A percentile compares a stretch with the other conserved stretches of the same genome.
Conservation (phyloP, 2,329 filamentous ascomycete species). For the Rhinocladiella mackenziei region DNA sequence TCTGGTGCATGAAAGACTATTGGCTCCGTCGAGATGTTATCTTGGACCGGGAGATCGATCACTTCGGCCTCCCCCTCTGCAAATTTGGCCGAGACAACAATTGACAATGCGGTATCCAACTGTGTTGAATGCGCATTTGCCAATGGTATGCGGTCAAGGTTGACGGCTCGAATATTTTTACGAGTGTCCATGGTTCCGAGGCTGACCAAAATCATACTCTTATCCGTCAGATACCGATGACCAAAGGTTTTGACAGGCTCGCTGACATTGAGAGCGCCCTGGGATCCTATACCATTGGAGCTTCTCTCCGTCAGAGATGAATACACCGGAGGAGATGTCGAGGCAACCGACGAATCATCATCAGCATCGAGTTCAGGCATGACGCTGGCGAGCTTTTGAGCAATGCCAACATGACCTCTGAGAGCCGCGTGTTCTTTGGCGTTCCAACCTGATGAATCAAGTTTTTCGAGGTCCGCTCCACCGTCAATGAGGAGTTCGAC, state of each 20-base stretch:
- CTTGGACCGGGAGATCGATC: constrained; percentile 88
- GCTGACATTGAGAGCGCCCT: constrained; percentile 47
- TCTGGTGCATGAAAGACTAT: constrained; percentile 83
- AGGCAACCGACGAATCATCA: constrained; percentile 32
- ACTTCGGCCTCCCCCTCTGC: constrained; percentile 82
- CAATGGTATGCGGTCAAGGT: constrained; percentile 81
- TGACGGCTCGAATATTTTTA: constrained; percentile 74
- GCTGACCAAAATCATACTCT: constrained; percentile 86
- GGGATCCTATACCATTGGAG: constrained; percentile 35
- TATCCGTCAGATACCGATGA: constrained; percentile 85
- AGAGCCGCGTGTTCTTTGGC: constrained; percentile 89
- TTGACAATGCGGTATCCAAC: constrained; percentile 86
- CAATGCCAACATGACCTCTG: constrained; percentile 80
- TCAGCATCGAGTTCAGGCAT: constrained; percentile 40
- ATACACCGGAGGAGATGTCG: constrained; percentile 34
- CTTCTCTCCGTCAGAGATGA: constrained; percentile 43
- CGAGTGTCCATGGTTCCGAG: constrained; percentile 92
- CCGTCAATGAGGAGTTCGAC: constrained; percentile 73
- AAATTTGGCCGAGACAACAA: constrained; percentile 82
- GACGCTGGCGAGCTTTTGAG: constrained; percentile 61
- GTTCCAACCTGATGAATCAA: constrained; percentile 89
- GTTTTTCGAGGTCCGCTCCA: constrained; percentile 68
- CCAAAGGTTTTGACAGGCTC: constrained; percentile 94
- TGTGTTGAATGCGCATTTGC: constrained; percentile 86
- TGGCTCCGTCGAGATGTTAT: constrained; percentile 89